Evolutionary conservation across 1,284 basidiomycete species (phyloP), one percentile per base, ranked within the genome.

Genomic region (Vanrija pseudolonga): DNA sequence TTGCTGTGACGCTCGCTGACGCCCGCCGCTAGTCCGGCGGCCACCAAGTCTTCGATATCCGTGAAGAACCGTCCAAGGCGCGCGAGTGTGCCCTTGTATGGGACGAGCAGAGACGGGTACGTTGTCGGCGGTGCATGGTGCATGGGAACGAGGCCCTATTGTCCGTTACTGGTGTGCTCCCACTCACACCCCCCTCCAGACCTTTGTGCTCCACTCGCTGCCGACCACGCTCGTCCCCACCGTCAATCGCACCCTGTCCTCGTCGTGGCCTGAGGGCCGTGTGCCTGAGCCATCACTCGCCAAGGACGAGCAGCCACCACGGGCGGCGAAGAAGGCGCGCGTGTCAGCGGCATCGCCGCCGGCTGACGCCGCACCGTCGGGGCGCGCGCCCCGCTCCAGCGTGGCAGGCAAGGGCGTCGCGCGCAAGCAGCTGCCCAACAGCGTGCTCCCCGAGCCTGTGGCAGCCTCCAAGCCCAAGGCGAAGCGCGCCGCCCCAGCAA

Each of bases 61-160:
- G 66, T 14, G 69, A 71, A 42, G 71, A 72, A 51, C 26, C 45
- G 11, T 56, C 53, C 53, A 71, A 69, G 57, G 19, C 59, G 17
- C 53, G 68, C n/a, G 72, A 74, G 52, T 74, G 71, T 41, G 72
- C 73, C 0, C 45, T 74, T 28, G 53, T 74, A 3, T 74, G 59
- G 57, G 59, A 72, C 49, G 65, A 66, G 2, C 62, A 44, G 0
- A 56, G 50, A 2, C 57, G 68, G 45, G 72, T 74, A 24, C 12
- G 56, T 53, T 14, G n/a, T 8, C 42, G n/a, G n/a, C n/a, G n/a
- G n/a, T n/a, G n/a, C n/a, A n/a, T n/a, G n/a, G n/a, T n/a, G n/a
- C n/a, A n/a, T n/a, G n/a, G n/a, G n/a, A n/a, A n/a, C n/a, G 24
- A 18, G n/a, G 6, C 18, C 7, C 42, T 26, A 24, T 15, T n/a